A percentile compares a stretch with the other conserved stretches of the same genome.
Conservation (phyloP, 2,329 filamentous ascomycete species). For the Stachybotrys echinatus region DNA sequence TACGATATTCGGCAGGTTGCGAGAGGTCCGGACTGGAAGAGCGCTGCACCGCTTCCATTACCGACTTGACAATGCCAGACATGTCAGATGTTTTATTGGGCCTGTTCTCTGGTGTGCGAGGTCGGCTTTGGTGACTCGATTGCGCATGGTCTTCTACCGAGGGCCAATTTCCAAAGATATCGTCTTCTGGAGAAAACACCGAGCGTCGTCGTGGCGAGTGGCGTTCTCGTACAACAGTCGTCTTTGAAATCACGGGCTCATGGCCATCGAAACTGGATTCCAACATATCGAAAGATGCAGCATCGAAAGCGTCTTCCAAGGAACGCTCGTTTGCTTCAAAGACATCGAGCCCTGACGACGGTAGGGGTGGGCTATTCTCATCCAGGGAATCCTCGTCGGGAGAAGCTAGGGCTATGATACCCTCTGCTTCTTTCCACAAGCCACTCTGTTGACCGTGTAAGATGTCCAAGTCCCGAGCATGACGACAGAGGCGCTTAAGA, state of each 20-base stretch:
- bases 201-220: constrained; percentile 50
- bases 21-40: constrained; percentile 37
- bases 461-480: constrained; percentile 64
- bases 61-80: constrained; percentile 50
- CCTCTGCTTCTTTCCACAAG: constrained; percentile 77
- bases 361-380: background rate
- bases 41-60: constrained; percentile 60
- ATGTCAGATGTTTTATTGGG: constrained; percentile 28
- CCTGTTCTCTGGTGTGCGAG: constrained; percentile 33
- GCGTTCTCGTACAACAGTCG: constrained; percentile 49
- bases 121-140: constrained; percentile 33
- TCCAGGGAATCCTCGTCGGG: constrained; percentile 49
- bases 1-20: constrained; percentile 16
- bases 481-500: constrained; percentile 69
- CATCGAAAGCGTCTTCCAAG: constrained; percentile 43
- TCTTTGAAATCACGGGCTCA: constrained; percentile 41
- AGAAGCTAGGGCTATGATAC: constrained; percentile 79
- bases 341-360: constrained; percentile 4
- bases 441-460: constrained; percentile 51
- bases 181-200: constrained; percentile 61
- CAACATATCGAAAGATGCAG: constrained; percentile 34
- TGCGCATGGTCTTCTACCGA: constrained; percentile 29
- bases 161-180: constrained; percentile 56
- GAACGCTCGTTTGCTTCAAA: constrained; percentile 37
- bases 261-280: constrained; percentile 37